A percentile compares a stretch with the other conserved stretches of the same genome.
phyloP scores from a whole-genome alignment of 352 stramenopile species.

The Phytophthora cajani region DNA sequence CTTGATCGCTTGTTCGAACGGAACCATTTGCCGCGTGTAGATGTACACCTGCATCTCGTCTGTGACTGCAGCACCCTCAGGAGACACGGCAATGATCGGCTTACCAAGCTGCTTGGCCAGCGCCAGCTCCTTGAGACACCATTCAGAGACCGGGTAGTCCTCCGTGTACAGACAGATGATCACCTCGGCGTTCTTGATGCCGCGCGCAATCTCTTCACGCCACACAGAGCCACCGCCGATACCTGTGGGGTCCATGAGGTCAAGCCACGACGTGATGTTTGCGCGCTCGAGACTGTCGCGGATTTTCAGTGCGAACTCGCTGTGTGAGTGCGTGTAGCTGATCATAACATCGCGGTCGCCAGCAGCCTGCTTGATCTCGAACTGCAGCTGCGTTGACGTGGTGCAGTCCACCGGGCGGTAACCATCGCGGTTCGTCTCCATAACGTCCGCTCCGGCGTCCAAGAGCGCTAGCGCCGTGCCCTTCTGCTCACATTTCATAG shows the following conservation, averaged over 20 bases:
- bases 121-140: conserved; percentile 83
- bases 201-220: conserved; percentile 82
- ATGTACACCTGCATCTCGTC: conserved; percentile 88
- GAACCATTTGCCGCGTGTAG: conserved; percentile 85
- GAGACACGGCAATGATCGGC: conserved; percentile 74
- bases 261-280: conserved; percentile 81
- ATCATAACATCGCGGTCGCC: conserved; percentile 90
- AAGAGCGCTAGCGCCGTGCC: conserved; percentile 67
- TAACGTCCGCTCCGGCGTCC: conserved; percentile 61
- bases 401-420: conserved; percentile 81
- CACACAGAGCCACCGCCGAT: conserved; percentile 84
- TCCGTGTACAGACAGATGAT: conserved; percentile 80
- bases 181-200: conserved; percentile 77
- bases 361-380: conserved; percentile 80
- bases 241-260: conserved; percentile 81
- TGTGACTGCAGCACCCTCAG: conserved; percentile 58
- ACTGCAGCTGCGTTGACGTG: conserved; percentile 83
- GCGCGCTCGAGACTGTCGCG: conserved; percentile 73
- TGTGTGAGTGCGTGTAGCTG: conserved; percentile 86
- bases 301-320: conserved; percentile 75
- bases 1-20: conserved; percentile 79
- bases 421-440: conserved; percentile 70
- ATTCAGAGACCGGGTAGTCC: conserved; percentile 75
- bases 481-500: conserved; percentile 76
- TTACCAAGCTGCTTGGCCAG: conserved; percentile 74